Evolutionary conservation across 2,329 filamentous ascomycete species (phyloP).

Genomic region (Phyllachora maydis): DNA sequence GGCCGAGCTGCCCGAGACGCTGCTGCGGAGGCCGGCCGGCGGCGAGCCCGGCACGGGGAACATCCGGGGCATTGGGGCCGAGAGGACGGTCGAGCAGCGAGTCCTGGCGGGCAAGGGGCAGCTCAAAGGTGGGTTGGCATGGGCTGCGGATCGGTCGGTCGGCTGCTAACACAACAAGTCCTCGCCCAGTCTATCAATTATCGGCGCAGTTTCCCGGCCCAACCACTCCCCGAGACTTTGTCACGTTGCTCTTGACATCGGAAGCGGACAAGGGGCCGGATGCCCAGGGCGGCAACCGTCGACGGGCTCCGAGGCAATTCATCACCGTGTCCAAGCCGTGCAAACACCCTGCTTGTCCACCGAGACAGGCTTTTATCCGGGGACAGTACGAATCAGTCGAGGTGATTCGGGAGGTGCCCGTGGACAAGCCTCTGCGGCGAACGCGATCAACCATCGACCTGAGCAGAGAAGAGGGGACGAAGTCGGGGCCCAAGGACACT

Average conservation of each 20-base stretch:
- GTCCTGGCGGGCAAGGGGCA: slow-evolving; percentile 35
- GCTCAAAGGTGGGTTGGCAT: slow-evolving; percentile 31
- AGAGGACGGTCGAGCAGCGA: slow-evolving; percentile 47
- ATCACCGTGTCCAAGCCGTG: slow-evolving; percentile 81
- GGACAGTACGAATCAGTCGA: slow-evolving; percentile 86
- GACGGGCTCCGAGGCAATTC: slow-evolving; percentile 42
- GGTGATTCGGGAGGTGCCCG: slow-evolving; percentile 64
- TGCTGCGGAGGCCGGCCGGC: slow-evolving; percentile 13
- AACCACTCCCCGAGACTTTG: slow-evolving; percentile 72
- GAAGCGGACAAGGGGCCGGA: slow-evolving; percentile 2
- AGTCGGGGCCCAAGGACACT: slow-evolving; percentile 8
- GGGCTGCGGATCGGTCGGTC: background rate
- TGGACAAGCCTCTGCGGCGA: slow-evolving; percentile 21
- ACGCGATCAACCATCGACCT: slow-evolving; percentile 23
- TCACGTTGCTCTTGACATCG: slow-evolving; percentile 57
- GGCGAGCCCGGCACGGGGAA: slow-evolving; percentile 51
- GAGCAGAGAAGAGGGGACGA: slow-evolving; percentile 10
- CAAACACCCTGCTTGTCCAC: slow-evolving; percentile 51
- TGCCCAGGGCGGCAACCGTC: slow-evolving; percentile 10
- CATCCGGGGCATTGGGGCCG: slow-evolving; percentile 70
- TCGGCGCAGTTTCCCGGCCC: slow-evolving; percentile 83
- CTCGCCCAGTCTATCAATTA: slow-evolving; percentile 49
- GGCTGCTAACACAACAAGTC: background rate
- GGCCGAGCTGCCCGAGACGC: slow-evolving; percentile 59
- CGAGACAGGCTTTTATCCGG: slow-evolving; percentile 53